These are phyloP conservation scores for Eucalyptus erythrocorys DNA, from an alignment of 345 rosid species.

Conservation along the genomic window DNA sequence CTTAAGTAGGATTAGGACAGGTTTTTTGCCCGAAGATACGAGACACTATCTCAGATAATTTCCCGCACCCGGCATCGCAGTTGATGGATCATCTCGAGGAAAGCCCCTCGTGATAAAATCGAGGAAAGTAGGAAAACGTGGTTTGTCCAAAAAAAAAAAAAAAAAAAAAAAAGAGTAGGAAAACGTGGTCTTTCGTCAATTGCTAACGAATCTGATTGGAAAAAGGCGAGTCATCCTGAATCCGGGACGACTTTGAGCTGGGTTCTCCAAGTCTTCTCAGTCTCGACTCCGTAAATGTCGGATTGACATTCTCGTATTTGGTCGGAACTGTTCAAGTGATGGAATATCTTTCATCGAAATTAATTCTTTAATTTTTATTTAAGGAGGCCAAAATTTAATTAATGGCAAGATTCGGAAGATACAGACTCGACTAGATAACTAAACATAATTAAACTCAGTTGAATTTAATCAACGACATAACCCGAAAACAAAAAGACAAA, in stretches of 20 bases:
- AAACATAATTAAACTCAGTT: too few relatives aligned
- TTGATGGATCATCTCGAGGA: too few relatives aligned
- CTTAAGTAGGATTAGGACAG: not conserved
- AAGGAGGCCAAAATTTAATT: not conserved
- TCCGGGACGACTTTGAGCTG: not conserved
- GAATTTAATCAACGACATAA: too few relatives aligned
- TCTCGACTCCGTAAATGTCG: not conserved
- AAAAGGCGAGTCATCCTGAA: not conserved
- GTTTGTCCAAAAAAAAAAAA: too few relatives aligned
- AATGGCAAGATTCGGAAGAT: too few relatives aligned
- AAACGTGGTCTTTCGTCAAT: not conserved
- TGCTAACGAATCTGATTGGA: not conserved
- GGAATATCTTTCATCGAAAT: not conserved
- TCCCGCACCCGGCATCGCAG: not conserved
- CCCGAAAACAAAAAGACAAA: too few relatives aligned
- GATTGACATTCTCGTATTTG: not conserved
- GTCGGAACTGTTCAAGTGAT: not conserved
- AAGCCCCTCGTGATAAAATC: too few relatives aligned
- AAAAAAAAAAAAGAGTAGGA: too few relatives aligned
- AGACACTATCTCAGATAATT: not conserved
- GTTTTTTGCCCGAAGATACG: not conserved
- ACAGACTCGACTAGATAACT: fast-evolving
- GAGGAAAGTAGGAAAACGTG: not conserved
- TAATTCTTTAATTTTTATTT: not conserved
- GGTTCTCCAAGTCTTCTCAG: not conserved